Conservation (phyloP, 1,284 basidiomycete species). For the Coriolopsis trogii region DNA sequence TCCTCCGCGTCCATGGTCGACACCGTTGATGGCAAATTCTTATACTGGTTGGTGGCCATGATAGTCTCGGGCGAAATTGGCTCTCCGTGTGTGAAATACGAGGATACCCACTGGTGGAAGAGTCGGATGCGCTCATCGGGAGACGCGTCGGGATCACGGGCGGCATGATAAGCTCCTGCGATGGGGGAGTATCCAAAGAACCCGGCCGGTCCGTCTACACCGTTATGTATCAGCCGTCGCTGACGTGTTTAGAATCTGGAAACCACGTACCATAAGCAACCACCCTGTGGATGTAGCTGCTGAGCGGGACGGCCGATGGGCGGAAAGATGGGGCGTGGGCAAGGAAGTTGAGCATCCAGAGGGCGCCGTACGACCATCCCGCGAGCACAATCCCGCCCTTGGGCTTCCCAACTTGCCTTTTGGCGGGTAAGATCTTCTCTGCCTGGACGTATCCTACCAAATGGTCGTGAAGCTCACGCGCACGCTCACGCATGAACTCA, state of each 20-base stretch:
- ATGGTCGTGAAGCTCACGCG: conserved; percentile 41
- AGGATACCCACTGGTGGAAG: neutral
- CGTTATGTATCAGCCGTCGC: neutral
- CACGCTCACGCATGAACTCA: neutral
- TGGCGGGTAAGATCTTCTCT: conserved; percentile 66
- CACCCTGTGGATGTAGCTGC: conserved; percentile 20
- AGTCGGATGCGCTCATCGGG: neutral
- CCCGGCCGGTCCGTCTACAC: neutral
- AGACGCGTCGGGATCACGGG: neutral
- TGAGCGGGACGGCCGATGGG: conserved; percentile 1
- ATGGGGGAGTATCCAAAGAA: neutral
- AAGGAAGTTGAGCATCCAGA: conserved; percentile 19
- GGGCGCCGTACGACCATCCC: conserved; percentile 29
- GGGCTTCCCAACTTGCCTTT: conserved; percentile 43
- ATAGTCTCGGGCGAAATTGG: neutral
- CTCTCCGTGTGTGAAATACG: conserved; percentile 1
- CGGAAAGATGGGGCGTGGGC: conserved; percentile 21
- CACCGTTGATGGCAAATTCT: neutral
- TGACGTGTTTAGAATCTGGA: neutral
- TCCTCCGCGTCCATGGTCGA: conserved; percentile 2
- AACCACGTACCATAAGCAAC: conserved; percentile 25
- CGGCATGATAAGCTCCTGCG: neutral
- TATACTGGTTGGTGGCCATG: neutral
- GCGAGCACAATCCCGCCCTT: conserved; percentile 29
- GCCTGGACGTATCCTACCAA: conserved; percentile 64